Base-by-base conservation (phyloP, 805 yeast genomes). In the Ogataea salicorniae region DNA sequence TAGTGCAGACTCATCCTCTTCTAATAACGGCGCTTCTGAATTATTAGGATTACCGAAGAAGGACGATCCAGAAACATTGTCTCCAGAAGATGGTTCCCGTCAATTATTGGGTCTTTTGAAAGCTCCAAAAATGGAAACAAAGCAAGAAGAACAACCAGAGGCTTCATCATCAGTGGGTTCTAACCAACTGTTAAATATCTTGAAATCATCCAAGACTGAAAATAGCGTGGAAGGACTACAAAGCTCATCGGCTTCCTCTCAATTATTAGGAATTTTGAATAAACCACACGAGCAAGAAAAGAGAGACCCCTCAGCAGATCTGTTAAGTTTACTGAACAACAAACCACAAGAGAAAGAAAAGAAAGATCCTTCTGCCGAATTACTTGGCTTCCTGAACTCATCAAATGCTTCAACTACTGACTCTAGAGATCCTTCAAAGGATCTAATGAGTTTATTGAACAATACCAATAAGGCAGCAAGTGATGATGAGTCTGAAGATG, bases 21-120 rank as follows among this genome's bases (percentile, higher is more conserved):
- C 46, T 11, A 26, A 46, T 8, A 16, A 38, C 17, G 46, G 46
- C 15, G 44, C 51, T 14, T 38, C 40, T n/a, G 50, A 48, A 18
- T 37, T 50, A 9, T 38, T 51, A 29, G 35, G 42, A 7, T 36
- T 47, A 36, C 31, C 40, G 35, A 39, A 35, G 20, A 39, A 26
- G 29, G 37, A 8, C 26, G 34, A 9, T 14, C 23, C 39, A 38
- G 16, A 33, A 6, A n/a, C 46, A 13, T 41, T 33, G 37, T 36
- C 45, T 13, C 35, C 49, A 34, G 36, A 23, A 15, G 23, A 20
- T 20, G 14, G 17, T 6, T 16, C 33, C 23, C 16, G 47, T 5
- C 46, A 48, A 5, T 39, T 53, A 37, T 45, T 56, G 39, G 41
- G 37, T 37, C 40, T 53, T 42, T 41, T 54, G 33, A 49, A 55